Conservation (phyloP, 768 basidiomycete species). For the Russula sp. region DNA sequence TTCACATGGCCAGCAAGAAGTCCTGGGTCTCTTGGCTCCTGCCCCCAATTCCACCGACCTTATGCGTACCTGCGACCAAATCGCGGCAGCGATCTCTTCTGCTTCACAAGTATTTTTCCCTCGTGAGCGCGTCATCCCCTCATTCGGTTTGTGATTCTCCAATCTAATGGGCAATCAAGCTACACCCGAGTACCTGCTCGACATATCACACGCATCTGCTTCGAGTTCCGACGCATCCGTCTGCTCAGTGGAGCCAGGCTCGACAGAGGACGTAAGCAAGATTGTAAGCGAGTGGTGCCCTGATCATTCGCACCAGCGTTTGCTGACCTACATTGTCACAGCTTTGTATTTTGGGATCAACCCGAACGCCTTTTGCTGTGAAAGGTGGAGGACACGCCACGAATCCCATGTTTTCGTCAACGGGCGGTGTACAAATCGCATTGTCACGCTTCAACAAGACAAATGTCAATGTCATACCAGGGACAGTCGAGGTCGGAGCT, state of each 20-base stretch:
- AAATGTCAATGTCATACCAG: not conserved
- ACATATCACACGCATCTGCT: conserved; percentile 6
- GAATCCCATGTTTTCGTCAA: conserved; percentile 4
- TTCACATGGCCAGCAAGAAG: not conserved
- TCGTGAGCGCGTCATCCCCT: not conserved
- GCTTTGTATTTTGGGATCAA: not conserved
- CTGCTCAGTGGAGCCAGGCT: conserved; percentile 30
- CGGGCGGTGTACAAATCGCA: not conserved
- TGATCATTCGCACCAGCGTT: conserved; percentile 19
- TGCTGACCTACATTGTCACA: not conserved
- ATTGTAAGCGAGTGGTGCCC: conserved; percentile 10
- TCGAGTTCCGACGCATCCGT: conserved; percentile 16
- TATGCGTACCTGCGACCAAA: not conserved
- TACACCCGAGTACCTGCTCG: conserved; percentile 13
- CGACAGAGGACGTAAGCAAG: conserved; percentile 22
- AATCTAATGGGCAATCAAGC: conserved; percentile 2
- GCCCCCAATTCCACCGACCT: not conserved
- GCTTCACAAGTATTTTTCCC: conserved; percentile 11
- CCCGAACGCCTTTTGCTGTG: not conserved
- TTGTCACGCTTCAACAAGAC: conserved; percentile 3
- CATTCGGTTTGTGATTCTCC: not conserved
- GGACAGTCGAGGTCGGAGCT: conserved; percentile 6
- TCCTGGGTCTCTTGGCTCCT: not conserved
- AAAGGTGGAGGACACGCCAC: conserved; percentile 2
- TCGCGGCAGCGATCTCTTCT: not conserved